Evolutionary conservation across 768 basidiomycete genomes (phyloP).

Genomic region (Amanita molliuscula): DNA sequence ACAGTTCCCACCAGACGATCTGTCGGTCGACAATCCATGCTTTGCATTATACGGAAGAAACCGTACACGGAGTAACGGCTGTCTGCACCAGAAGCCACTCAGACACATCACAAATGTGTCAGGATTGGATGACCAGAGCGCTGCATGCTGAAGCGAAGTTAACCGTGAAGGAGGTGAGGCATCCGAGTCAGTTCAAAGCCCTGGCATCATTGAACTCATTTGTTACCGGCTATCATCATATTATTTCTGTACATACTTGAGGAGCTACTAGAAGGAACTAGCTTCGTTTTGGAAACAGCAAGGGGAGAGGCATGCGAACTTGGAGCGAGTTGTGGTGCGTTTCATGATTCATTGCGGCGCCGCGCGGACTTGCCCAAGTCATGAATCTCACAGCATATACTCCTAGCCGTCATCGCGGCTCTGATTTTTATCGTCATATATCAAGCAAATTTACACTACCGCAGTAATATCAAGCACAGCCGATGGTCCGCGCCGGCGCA

Average conservation of each 20-base stretch:
- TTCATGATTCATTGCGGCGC: conserved; percentile 3
- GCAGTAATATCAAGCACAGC: conserved; percentile 11
- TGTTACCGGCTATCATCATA: conserved; percentile 7
- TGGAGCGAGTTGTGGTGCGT: conserved; percentile 24
- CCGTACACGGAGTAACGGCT: not conserved
- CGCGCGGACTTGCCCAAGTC: not conserved
- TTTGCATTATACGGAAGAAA: not conserved
- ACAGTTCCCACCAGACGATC: not conserved
- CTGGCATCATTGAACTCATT: too few relatives aligned
- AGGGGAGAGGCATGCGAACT: conserved; percentile 34
- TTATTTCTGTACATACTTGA: too few relatives aligned
- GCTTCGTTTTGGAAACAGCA: conserved; percentile 26
- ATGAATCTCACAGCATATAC: conserved; percentile 15
- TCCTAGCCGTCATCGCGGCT: conserved; percentile 22
- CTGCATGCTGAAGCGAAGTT: conserved; percentile 55
- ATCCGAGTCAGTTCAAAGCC: too few relatives aligned
- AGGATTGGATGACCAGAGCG: conserved; percentile 63
- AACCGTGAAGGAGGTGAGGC: conserved; percentile 32
- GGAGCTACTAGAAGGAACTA: conserved; percentile 35
- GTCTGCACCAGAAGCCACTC: not conserved
- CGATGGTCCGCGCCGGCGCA: conserved; percentile 37
- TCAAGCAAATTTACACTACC: conserved; percentile 19
- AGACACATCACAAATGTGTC: conserved; percentile 20
- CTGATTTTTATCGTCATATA: conserved; percentile 26
- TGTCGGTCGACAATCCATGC: not conserved